Conservation (phyloP, 2,329 filamentous ascomycete genomes). For the Trichoderma sp. region DNA sequence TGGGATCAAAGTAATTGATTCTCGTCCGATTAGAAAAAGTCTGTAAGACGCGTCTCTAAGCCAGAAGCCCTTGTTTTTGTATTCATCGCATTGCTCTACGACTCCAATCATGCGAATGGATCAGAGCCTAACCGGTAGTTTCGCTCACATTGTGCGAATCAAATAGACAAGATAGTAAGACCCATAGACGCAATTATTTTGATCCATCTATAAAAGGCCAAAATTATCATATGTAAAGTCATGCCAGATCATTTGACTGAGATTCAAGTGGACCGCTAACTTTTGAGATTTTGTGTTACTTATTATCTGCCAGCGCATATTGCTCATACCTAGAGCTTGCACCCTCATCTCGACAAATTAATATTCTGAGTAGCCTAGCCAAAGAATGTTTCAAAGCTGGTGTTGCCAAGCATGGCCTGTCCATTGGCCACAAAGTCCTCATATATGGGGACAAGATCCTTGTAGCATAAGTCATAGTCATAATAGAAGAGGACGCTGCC, state of each 20-base stretch:
- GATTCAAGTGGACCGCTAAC: not conserved
- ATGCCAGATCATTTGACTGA: not conserved
- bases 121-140: not conserved
- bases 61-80: not conserved
- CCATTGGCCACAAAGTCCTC: conserved; percentile 83
- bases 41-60: not conserved
- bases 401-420: conserved; percentile 83
- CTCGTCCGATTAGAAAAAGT: not conserved
- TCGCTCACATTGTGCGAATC: not conserved
- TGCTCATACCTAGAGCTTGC: not conserved
- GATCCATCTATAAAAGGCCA: not conserved
- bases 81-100: not conserved
- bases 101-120: not conserved
- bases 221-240: not conserved
- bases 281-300: not conserved
- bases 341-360: conserved; percentile 39
- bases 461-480: conserved; percentile 78
- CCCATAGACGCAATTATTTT: not conserved
- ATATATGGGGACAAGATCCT: conserved; percentile 77
- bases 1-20: not conserved
- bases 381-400: conserved; percentile 85
- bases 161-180: not conserved
- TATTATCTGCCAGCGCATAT: not conserved
- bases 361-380: conserved; percentile 61
- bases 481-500: conserved; percentile 97